Evolutionary conservation across 2,329 filamentous ascomycete species (phyloP).

Genomic region (Moelleriella libera): DNA sequence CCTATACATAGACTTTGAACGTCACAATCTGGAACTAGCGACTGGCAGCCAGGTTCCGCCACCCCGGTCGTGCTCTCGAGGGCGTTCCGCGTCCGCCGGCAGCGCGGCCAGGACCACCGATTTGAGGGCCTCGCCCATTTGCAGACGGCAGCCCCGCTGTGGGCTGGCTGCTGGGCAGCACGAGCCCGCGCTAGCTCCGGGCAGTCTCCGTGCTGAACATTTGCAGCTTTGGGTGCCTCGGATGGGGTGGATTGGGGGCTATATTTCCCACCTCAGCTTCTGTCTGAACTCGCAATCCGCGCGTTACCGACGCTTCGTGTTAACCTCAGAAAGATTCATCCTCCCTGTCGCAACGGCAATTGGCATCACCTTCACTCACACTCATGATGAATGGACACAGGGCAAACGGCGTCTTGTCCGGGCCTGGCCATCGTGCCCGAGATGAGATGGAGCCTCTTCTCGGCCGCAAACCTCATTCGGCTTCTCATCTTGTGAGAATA

Average conservation of each 20-base stretch:
- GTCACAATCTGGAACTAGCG: no score
- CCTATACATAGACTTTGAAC: no score
- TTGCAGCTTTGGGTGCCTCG: neutral
- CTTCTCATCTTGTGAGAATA: constrained; percentile 11
- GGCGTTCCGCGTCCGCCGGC: no score
- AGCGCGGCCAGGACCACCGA: neutral
- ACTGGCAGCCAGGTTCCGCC: neutral
- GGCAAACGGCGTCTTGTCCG: constrained; percentile 1
- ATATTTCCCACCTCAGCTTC: no score
- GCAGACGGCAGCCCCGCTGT: neutral
- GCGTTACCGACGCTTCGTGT: no score
- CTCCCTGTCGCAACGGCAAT: no score
- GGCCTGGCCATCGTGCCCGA: neutral
- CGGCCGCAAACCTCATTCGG: constrained; percentile 7
- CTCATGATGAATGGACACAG: neutral
- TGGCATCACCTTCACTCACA: neutral
- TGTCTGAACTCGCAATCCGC: no score
- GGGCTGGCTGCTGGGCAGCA: neutral
- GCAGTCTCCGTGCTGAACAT: neutral
- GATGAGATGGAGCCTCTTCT: constrained; percentile 16
- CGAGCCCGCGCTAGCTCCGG: neutral
- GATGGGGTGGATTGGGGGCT: no score
- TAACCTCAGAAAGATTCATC: no score
- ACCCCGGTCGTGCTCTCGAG: neutral
- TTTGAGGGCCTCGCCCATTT: no score